A percentile compares a stretch with the other conserved stretches of the same genome.
Conservation (phyloP, 2,329 filamentous ascomycete species). For the Pseudocercospora crystallina region DNA sequence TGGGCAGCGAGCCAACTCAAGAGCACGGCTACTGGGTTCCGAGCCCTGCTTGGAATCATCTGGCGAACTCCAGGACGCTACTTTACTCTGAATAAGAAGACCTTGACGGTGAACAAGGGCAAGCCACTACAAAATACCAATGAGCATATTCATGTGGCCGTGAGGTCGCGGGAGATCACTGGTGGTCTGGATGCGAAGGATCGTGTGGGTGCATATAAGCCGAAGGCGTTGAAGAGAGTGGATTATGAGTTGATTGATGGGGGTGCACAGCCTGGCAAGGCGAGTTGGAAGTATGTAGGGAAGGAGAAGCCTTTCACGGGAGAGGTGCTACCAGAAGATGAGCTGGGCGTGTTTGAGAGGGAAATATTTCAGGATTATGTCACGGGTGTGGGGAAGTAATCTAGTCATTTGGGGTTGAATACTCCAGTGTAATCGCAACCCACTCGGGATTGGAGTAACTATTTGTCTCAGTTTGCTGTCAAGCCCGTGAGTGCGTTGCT, state of each 20-base stretch:
- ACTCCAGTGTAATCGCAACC: too few relatives aligned
- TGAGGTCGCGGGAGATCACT: slow-evolving; percentile 11
- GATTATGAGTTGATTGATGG: slow-evolving; percentile 17
- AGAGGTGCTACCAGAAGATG: slow-evolving; percentile 11
- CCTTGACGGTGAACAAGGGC: slow-evolving; percentile 6
- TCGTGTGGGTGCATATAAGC: slow-evolving; percentile 10
- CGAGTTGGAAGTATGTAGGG: slow-evolving; percentile 17
- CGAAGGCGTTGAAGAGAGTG: slow-evolving; percentile 7
- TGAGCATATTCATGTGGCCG: slow-evolving; percentile 14
- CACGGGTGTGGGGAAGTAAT: background rate
- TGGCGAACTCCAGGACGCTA: slow-evolving; percentile 13
- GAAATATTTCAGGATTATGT: slow-evolving; percentile 16
- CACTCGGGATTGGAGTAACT: too few relatives aligned
- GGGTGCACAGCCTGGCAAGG: slow-evolving; percentile 11
- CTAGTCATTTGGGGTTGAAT: too few relatives aligned
- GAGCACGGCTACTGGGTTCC: slow-evolving; percentile 12
- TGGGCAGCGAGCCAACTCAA: slow-evolving; percentile 15
- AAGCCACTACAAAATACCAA: slow-evolving; percentile 16
- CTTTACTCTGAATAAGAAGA: slow-evolving; percentile 15
- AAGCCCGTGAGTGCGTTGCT: too few relatives aligned
- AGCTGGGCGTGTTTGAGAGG: slow-evolving; percentile 13
- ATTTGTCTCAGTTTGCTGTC: too few relatives aligned
- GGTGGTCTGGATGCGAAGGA: slow-evolving; percentile 15
- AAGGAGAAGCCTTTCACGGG: slow-evolving; percentile 12
- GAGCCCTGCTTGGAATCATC: slow-evolving; percentile 10